These are phyloP conservation scores for Pseudocercospora fijiensis DNA, from an alignment of 2,329 filamentous ascomycete genomes.

Conservation along the genomic window DNA sequence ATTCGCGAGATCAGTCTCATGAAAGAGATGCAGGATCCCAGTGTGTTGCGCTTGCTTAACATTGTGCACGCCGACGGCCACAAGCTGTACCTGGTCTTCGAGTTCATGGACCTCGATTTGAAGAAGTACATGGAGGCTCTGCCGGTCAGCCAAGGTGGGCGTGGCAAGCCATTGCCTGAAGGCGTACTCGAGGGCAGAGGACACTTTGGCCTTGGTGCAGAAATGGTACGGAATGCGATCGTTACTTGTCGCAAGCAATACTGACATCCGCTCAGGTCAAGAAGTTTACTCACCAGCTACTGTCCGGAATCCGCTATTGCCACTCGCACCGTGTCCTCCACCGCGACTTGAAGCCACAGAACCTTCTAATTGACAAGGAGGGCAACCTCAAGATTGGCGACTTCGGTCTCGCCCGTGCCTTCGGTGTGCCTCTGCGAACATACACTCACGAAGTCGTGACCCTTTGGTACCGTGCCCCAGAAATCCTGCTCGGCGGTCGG, in stretches of 20 bases:
- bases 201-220: slow-evolving; percentile 70
- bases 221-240: slow-evolving; percentile 56
- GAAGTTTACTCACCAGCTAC: slow-evolving; percentile 97
- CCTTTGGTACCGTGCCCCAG: slow-evolving; percentile 94
- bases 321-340: slow-evolving; percentile 96
- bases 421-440: slow-evolving; percentile 95
- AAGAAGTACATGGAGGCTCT: slow-evolving; percentile 98
- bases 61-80: slow-evolving; percentile 96
- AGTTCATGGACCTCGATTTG: slow-evolving; percentile 97
- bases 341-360: slow-evolving; percentile 93
- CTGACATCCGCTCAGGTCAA: slow-evolving; percentile 91
- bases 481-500: slow-evolving; percentile 87
- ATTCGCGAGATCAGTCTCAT: slow-evolving; percentile 98
- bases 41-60: slow-evolving; percentile 95
- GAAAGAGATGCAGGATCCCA: slow-evolving; percentile 99
- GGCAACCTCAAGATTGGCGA: slow-evolving; percentile 89
- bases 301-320: slow-evolving; percentile 95
- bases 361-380: slow-evolving; percentile 90
- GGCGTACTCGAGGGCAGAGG: slow-evolving; percentile 52
- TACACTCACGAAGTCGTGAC: slow-evolving; percentile 98
- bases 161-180: slow-evolving; percentile 80
- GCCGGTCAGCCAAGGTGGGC: slow-evolving; percentile 77
- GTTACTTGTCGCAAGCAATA: slow-evolving; percentile 81
- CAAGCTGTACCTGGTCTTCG: slow-evolving; percentile 98
- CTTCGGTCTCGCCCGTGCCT: slow-evolving; percentile 89